Evolutionary conservation across 2,329 filamentous ascomycete genomes (phyloP).

Genomic region (Zymoseptoria passerinii): DNA sequence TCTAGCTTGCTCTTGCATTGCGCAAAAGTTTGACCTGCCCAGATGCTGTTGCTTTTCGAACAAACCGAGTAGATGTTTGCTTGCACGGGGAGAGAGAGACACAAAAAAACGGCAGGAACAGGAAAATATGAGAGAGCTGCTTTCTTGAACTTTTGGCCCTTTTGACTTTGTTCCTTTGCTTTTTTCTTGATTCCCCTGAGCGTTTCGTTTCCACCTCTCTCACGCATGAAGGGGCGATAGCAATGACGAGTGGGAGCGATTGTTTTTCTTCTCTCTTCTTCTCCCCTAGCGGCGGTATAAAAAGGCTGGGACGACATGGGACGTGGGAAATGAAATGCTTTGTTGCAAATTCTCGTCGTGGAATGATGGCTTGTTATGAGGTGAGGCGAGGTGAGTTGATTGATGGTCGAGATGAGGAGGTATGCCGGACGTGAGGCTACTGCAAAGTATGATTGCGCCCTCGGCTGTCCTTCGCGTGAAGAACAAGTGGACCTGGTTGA

Average conservation of each 20-base stretch:
- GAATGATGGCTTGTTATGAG: not conserved
- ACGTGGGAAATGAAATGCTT: not conserved
- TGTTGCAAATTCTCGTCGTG: not conserved
- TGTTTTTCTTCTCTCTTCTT: not conserved
- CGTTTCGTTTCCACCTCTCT: not conserved
- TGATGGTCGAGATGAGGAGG: too few relatives aligned
- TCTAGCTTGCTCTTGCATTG: not conserved
- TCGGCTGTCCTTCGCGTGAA: too few relatives aligned
- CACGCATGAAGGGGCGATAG: not conserved
- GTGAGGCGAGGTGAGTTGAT: not conserved
- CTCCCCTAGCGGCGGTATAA: not conserved
- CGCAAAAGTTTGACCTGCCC: too few relatives aligned
- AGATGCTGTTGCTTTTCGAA: not conserved
- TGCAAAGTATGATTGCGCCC: too few relatives aligned
- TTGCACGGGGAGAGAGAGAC: not conserved
- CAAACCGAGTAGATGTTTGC: not conserved
- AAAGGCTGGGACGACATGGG: not conserved
- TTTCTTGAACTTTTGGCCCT: not conserved
- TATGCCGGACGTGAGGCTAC: not conserved
- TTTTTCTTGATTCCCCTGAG: not conserved
- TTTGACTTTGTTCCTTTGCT: not conserved
- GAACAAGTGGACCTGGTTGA: too few relatives aligned
- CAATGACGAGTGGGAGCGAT: not conserved
- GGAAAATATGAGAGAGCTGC: not conserved
- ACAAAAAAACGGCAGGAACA: not conserved